A percentile compares a stretch with the other conserved stretches of the same genome.
Conservation (phyloP, 2,329 filamentous ascomycete genomes). For the Monosporascus sp. region DNA sequence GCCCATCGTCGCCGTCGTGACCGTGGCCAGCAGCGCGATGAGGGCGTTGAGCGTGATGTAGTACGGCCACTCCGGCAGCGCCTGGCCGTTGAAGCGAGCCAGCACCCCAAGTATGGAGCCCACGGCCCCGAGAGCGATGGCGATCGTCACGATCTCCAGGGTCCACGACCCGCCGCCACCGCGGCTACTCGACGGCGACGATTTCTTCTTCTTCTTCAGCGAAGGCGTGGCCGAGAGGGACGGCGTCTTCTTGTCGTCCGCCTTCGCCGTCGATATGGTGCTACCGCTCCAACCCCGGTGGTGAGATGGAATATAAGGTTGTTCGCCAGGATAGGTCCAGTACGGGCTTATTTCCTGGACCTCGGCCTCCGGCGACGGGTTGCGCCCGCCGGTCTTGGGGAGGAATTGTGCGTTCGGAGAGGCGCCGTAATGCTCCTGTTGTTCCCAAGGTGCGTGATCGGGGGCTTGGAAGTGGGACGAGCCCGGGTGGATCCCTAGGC, state of each 20-base stretch:
- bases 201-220: slow-evolving; percentile 1
- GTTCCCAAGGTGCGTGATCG: slow-evolving; percentile 1
- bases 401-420: slow-evolving; percentile 3
- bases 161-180: slow-evolving; percentile 17
- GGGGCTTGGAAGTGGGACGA: not conserved
- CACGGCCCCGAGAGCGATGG: slow-evolving; percentile 20
- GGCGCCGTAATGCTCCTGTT: slow-evolving; percentile 2
- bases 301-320: slow-evolving; percentile 7
- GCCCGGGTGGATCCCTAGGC: not conserved
- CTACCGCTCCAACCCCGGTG: slow-evolving; percentile 19
- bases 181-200: not conserved
- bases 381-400: not conserved
- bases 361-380: slow-evolving; percentile 3
- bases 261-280: slow-evolving; percentile 9
- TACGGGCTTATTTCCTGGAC: slow-evolving; percentile 6
- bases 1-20: slow-evolving; percentile 24
- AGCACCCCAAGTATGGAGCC: slow-evolving; percentile 25
- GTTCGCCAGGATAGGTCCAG: slow-evolving; percentile 3
- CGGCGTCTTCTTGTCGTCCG: not conserved
- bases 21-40: slow-evolving; percentile 26
- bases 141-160: slow-evolving; percentile 21
- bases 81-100: slow-evolving; percentile 21
- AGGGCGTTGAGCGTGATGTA: slow-evolving; percentile 28
- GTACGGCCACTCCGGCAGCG: slow-evolving; percentile 26
- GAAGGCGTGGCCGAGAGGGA: not conserved